Base-by-base conservation (phyloP, 257 asterid species). In the Primulina huaijiensis region DNA sequence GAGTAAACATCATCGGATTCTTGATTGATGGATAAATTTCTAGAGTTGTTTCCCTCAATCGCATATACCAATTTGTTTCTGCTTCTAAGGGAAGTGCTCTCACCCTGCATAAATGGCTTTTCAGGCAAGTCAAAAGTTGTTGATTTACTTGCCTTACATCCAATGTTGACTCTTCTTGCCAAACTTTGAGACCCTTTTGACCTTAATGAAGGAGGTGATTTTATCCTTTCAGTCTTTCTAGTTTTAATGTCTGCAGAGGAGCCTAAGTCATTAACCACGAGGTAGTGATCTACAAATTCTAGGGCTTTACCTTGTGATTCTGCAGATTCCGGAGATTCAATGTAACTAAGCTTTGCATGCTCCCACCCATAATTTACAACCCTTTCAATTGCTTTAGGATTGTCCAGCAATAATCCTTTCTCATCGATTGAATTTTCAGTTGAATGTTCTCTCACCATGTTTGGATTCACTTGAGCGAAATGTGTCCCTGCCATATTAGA, bases 61-160 rank as follows among this genome's bases (percentile, higher is more conserved):
- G 62, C 81, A 64, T 68, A 74, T 34, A 53, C 20, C 12, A 70
- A 52, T 64, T 75, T 77, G 52, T 77, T 73, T 55, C 67, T 50
- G 66, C 56, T 66, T 76, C 72, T 70, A 53, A 52, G 65, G 74
- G 77, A 70, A 67, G 68, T 57, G 63, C 56, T 17, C 57, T 74
- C 84, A 57, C 40, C 68, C 46, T 77, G 27, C 67, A 73, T 81
- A 29, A 61, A 69, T 72, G 60, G 83, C 33, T 76, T 65, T 67
- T 75, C 92, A 29, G 66, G 65, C 95, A 94, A 88, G 76, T 88
- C 92, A 89, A 83, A 92, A 79, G 76, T 63, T 70, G 60, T 70
- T 8, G 72, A 75, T 76, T 79, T 78, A 69, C 75, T 71, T 30
- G 66, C 72, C 69, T 65, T 29, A 63, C 65, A 57, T 74, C 72